Percentiles rank a stretch among this genome's conserved stretches.
Conservation (phyloP, 2,329 filamentous ascomycete genomes). For the Tolypocladium endophyticum region DNA sequence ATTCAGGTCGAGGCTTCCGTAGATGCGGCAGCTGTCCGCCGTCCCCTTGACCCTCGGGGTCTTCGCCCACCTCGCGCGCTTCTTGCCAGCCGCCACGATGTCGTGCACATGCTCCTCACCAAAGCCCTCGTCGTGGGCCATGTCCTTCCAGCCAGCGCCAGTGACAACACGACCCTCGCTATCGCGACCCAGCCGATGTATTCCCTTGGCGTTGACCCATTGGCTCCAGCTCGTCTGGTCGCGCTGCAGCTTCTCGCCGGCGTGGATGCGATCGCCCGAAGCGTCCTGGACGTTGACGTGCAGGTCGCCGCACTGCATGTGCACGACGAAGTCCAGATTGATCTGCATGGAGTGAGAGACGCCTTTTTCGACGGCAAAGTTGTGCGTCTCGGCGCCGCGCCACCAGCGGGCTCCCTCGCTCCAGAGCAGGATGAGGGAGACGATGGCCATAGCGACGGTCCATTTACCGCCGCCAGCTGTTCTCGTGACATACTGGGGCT, state of each 20-base stretch:
- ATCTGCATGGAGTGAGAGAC: slow-evolving; percentile 81
- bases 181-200: slow-evolving; percentile 50
- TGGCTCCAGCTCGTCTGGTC: slow-evolving; percentile 73
- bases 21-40: slow-evolving; percentile 76
- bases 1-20: slow-evolving; percentile 81
- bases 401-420: slow-evolving; percentile 77
- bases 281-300: slow-evolving; percentile 97
- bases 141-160: slow-evolving; percentile 43
- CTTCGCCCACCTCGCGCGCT: slow-evolving; percentile 59
- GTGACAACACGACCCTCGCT: slow-evolving; percentile 42
- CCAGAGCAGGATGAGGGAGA: slow-evolving; percentile 67
- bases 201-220: slow-evolving; percentile 64
- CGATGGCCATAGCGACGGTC: slow-evolving; percentile 70
- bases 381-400: slow-evolving; percentile 72
- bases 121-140: slow-evolving; percentile 49
- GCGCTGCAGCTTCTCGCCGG: slow-evolving; percentile 59
- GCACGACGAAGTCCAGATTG: slow-evolving; percentile 87
- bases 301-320: slow-evolving; percentile 80
- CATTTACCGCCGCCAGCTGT: slow-evolving; percentile 86
- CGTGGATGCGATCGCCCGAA: slow-evolving; percentile 81
- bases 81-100: slow-evolving; percentile 62
- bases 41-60: slow-evolving; percentile 55
- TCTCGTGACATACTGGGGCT: slow-evolving; percentile 79
- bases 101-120: slow-evolving; percentile 83
- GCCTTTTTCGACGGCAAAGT: slow-evolving; percentile 88